Evolutionary conservation across 2,329 filamentous ascomycete species (phyloP).

Genomic region (Scedosporium aurantiacum): DNA sequence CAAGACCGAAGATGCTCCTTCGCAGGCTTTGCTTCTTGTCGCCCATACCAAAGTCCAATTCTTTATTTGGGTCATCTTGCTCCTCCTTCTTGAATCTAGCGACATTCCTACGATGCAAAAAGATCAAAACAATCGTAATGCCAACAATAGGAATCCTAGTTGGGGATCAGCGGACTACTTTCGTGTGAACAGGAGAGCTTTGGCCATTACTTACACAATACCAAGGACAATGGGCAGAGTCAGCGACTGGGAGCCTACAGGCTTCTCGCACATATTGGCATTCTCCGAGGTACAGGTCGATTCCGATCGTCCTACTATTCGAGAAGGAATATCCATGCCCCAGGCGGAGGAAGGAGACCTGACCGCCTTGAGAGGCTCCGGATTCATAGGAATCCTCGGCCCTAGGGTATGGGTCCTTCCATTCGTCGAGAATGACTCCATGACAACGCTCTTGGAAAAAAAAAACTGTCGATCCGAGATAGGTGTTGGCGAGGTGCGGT

Average conservation of each 20-base stretch:
- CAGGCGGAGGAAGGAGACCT: background rate
- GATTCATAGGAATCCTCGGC: background rate
- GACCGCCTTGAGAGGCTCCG: background rate
- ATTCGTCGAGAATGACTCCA: background rate
- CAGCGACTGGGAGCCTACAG: constrained; percentile 40
- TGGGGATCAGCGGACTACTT: too few species aligned
- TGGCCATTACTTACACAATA: constrained; percentile 48
- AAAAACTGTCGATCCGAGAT: background rate
- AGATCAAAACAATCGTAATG: constrained; percentile 56
- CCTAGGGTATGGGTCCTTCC: background rate
- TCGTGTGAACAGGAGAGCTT: background rate
- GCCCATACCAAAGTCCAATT: constrained; percentile 81
- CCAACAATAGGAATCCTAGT: constrained; percentile 63
- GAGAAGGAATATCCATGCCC: constrained; percentile 10
- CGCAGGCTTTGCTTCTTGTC: constrained; percentile 24
- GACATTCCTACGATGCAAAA: constrained; percentile 69
- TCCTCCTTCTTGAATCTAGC: constrained; percentile 68
- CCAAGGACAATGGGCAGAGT: constrained; percentile 58
- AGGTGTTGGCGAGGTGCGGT: background rate
- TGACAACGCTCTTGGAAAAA: background rate
- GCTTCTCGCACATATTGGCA: constrained; percentile 43
- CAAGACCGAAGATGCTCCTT: constrained; percentile 32
- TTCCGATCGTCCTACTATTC: constrained; percentile 10
- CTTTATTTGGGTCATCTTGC: constrained; percentile 74
- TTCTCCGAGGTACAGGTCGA: constrained; percentile 7